Conservation (phyloP, 768 basidiomycete genomes). For the Zangia roseola region DNA sequence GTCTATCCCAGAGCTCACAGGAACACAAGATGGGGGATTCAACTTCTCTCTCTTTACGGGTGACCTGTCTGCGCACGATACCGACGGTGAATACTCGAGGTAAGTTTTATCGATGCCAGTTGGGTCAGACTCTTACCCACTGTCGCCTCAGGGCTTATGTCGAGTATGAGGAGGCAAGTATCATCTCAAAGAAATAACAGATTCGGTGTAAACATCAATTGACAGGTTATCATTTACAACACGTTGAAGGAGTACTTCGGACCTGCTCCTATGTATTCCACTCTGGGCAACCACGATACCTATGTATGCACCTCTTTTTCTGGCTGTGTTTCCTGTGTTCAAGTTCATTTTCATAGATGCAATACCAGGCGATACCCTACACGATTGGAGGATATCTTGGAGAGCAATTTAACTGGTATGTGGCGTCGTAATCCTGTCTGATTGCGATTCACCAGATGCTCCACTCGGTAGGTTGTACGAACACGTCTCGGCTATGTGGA, state of each 20-base stretch:
- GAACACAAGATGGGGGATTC: slow-evolving; percentile 56
- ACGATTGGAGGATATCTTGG: slow-evolving; percentile 31
- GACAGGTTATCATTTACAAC: slow-evolving; percentile 56
- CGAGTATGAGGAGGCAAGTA: slow-evolving; percentile 54
- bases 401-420: slow-evolving; percentile 42
- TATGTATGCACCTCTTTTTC: slow-evolving; percentile 40
- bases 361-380: slow-evolving; percentile 38
- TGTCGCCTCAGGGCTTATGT: slow-evolving; percentile 45
- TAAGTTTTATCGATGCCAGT: slow-evolving; percentile 16
- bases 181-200: neutral
- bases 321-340: neutral
- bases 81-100: slow-evolving; percentile 61
- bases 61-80: slow-evolving; percentile 70
- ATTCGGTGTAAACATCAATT: too few species aligned
- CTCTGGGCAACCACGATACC: slow-evolving; percentile 73
- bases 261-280: slow-evolving; percentile 65
- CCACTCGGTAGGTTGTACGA: slow-evolving; percentile 42
- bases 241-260: slow-evolving; percentile 57
- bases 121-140: neutral
- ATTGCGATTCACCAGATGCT: neutral
- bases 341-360: slow-evolving; percentile 4
- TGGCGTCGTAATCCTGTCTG: too few species aligned
- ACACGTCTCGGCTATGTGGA: slow-evolving; percentile 44
- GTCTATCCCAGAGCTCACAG: slow-evolving; percentile 61
- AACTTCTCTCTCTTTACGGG: slow-evolving; percentile 67